A percentile compares a stretch with the other conserved stretches of the same genome.
These are phyloP conservation scores for Phylloboletellus chloephorus DNA, from an alignment of 1,284 basidiomycete species.

Conservation along the genomic window DNA sequence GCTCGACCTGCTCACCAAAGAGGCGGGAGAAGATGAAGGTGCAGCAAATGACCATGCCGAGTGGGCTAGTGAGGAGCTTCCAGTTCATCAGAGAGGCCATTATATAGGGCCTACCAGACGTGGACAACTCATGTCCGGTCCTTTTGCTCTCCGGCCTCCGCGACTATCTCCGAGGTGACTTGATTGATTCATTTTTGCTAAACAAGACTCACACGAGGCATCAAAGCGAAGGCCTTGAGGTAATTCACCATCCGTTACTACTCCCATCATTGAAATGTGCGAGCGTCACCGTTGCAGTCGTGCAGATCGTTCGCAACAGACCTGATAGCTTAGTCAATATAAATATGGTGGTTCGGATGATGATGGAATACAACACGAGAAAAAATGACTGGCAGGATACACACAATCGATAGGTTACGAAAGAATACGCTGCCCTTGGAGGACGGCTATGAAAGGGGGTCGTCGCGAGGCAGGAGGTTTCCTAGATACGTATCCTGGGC, in stretches of 20 bases:
- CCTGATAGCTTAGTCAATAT: conserved; percentile 12
- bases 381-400: conserved; percentile 20
- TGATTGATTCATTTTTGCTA: conserved; percentile 12
- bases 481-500: conserved; percentile 52
- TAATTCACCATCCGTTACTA: conserved; percentile 27
- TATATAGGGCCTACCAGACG: conserved; percentile 22
- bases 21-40: conserved; percentile 21
- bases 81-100: conserved; percentile 22
- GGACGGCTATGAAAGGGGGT: conserved; percentile 64
- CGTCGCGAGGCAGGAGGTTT: conserved; percentile 40
- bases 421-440: conserved; percentile 34
- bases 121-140: conserved; percentile 19
- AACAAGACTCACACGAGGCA: conserved; percentile 25
- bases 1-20: conserved; percentile 20
- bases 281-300: conserved; percentile 29
- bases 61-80: conserved; percentile 21
- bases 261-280: conserved; percentile 31
- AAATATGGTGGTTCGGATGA: conserved; percentile 18
- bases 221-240: conserved; percentile 25
- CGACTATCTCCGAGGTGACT: conserved; percentile 17
- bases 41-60: conserved; percentile 27
- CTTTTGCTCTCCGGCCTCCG: conserved; percentile 13
- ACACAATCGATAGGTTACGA: conserved; percentile 30
- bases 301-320: conserved; percentile 26
- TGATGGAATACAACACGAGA: conserved; percentile 32